Percentiles rank a stretch among this genome's conserved stretches.
Conservation (phyloP, 352 stramenopile genomes). For the Sclerospora graminicola region DNA sequence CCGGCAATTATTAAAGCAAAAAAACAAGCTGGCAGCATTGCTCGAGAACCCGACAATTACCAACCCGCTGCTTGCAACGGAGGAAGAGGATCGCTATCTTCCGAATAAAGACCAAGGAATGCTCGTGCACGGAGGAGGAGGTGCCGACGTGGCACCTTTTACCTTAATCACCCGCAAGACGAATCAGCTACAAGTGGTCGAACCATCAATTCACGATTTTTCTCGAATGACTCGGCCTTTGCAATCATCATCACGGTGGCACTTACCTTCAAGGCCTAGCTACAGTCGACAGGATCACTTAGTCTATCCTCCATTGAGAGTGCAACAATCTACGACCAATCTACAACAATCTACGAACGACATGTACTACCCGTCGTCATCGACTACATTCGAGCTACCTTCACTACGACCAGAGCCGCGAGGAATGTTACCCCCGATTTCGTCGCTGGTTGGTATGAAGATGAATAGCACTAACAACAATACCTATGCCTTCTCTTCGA, state of each 20-base stretch:
- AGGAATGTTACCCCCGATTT: slow-evolving; percentile 39
- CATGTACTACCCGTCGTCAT: slow-evolving; percentile 5
- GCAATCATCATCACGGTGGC: too few relatives aligned
- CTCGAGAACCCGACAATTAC: slow-evolving; percentile 51
- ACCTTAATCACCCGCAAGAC: too few relatives aligned
- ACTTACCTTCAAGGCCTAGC: too few relatives aligned
- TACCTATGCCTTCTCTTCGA: slow-evolving; percentile 2
- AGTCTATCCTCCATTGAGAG: too few relatives aligned
- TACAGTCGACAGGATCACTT: too few relatives aligned
- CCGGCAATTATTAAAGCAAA: slow-evolving; percentile 61
- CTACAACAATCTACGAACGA: slow-evolving; percentile 12
- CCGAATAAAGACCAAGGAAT: slow-evolving; percentile 11
- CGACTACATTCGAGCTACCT: too few relatives aligned
- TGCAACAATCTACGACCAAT: too few relatives aligned
- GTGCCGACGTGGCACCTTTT: too few relatives aligned
- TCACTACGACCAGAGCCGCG: slow-evolving; percentile 25
- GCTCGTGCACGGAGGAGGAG: slow-evolving; percentile 3
- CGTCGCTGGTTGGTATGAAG: slow-evolving; percentile 24
- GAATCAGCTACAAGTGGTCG: too few relatives aligned
- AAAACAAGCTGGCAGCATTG: slow-evolving; percentile 55
- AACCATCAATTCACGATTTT: too few relatives aligned
- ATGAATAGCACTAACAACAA: slow-evolving; percentile 1
- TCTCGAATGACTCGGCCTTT: too few relatives aligned
- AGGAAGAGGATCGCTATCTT: slow-evolving; percentile 14
- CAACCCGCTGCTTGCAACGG: slow-evolving; percentile 28